Percentiles rank a stretch among this genome's conserved stretches.
phyloP scores from a whole-genome alignment of 768 basidiomycete genomes.

The Holtermannia corniformis region DNA sequence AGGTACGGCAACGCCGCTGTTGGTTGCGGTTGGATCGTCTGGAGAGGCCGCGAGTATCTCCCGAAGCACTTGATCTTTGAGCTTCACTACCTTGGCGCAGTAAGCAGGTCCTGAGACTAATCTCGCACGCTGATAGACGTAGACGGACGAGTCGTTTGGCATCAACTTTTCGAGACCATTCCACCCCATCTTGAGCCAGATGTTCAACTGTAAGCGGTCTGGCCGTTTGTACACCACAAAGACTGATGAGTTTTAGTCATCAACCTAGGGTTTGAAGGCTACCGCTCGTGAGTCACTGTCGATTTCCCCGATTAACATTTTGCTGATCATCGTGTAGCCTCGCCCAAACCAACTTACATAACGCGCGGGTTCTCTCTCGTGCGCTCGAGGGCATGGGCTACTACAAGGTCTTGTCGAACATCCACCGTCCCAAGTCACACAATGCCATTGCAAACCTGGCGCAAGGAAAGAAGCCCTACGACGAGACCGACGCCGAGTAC shows the following conservation, averaged over 20 bases:
- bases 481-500: constrained; percentile 42
- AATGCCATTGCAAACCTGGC: constrained; percentile 16
- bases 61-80: constrained; percentile 65
- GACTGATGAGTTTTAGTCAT: neutral
- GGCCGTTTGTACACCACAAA: neutral
- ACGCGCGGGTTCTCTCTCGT: constrained; percentile 57
- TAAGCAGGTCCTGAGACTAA: constrained; percentile 6
- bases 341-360: constrained; percentile 40
- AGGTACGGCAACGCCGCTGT: constrained; percentile 15
- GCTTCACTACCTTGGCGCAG: constrained; percentile 45
- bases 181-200: constrained; percentile 53
- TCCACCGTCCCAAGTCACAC: constrained; percentile 46
- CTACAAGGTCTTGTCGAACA: constrained; percentile 43
- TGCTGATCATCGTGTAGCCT: no score
- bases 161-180: constrained; percentile 46
- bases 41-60: constrained; percentile 51
- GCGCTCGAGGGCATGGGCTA: constrained; percentile 54
- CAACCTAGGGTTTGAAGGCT: neutral
- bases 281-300: constrained; percentile 43
- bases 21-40: constrained; percentile 56
- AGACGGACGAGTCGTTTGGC: constrained; percentile 65
- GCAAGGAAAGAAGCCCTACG: constrained; percentile 39
- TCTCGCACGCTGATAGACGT: constrained; percentile 5
- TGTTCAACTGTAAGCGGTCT: constrained; percentile 49
- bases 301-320: constrained; percentile 54